These are phyloP conservation scores for Hypseocharis bilobata DNA, from an alignment of 441 rosid species.

Conservation along the genomic window DNA sequence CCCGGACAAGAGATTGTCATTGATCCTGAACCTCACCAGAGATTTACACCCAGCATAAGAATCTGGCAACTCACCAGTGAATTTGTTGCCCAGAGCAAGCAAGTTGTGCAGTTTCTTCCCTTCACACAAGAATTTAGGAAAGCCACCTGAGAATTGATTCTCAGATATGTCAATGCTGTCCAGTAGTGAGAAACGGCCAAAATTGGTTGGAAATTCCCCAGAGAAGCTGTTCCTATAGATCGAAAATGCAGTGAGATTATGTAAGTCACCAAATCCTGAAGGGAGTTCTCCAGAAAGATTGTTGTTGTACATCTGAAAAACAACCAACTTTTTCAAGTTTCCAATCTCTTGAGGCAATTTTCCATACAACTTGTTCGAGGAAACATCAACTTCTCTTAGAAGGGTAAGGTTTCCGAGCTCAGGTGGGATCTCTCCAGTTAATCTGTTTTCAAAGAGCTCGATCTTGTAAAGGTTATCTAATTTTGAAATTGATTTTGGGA, in stretches of 20 bases:
- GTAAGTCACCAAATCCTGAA: conserved; percentile 55
- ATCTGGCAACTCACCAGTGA: conserved; percentile 56
- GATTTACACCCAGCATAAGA: conserved; percentile 57
- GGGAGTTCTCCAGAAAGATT: conserved; percentile 49
- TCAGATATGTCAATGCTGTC: conserved; percentile 66
- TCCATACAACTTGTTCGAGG: conserved; percentile 46
- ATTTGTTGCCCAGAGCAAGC: conserved; percentile 53
- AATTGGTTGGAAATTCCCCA: conserved; percentile 51
- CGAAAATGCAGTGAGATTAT: conserved; percentile 42
- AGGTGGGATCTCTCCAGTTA: conserved; percentile 55
- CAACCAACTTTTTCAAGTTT: conserved; percentile 36
- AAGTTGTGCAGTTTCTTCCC: conserved; percentile 31
- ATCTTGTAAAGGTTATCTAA: conserved; percentile 47
- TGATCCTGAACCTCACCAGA: conserved; percentile 49
- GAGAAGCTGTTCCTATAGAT: conserved; percentile 59
- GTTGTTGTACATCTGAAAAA: conserved; percentile 47
- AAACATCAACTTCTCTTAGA: conserved; percentile 53
- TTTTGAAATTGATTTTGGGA: conserved; percentile 43
- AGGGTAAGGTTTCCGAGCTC: conserved; percentile 45
- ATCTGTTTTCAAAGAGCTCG: conserved; percentile 43
- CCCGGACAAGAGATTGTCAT: conserved; percentile 46
- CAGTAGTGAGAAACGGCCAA: conserved; percentile 57
- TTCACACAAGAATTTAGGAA: conserved; percentile 63
- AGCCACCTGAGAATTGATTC: conserved; percentile 58
- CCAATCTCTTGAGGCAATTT: conserved; percentile 48